Evolutionary conservation across 2,329 filamentous ascomycete species (phyloP).

Genomic region (Botryosphaeria dothidea): DNA sequence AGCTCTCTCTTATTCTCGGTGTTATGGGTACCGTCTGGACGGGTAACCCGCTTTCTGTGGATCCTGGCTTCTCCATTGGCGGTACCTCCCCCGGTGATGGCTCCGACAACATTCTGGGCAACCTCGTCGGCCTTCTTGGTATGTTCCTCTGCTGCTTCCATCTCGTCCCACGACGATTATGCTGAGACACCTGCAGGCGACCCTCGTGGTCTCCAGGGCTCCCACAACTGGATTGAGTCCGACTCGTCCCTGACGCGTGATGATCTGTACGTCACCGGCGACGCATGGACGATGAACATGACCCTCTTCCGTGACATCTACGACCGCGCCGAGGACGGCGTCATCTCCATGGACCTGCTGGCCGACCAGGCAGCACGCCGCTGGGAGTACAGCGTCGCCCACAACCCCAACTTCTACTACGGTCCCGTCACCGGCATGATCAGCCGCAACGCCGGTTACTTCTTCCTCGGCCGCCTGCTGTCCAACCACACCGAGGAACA

Average conservation of each 20-base stretch:
- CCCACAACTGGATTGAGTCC: conserved; percentile 58
- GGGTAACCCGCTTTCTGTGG: conserved; percentile 53
- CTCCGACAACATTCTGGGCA: conserved; percentile 38
- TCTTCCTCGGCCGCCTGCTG: conserved; percentile 32
- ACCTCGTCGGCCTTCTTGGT: conserved; percentile 46
- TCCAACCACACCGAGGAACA: conserved; percentile 37
- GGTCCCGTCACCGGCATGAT: conserved; percentile 54
- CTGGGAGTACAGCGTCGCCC: conserved; percentile 49
- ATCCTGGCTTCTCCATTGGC: conserved; percentile 38
- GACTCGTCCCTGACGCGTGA: conserved; percentile 56
- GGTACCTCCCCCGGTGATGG: conserved; percentile 27
- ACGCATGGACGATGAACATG: conserved; percentile 55
- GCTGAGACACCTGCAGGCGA: conserved; percentile 29
- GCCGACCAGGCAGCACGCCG: conserved; percentile 32
- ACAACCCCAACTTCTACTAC: conserved; percentile 57
- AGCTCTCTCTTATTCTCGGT: conserved; percentile 36
- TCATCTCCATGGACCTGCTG: conserved; percentile 32
- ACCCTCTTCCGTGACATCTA: conserved; percentile 53
- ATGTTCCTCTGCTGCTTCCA: conserved; percentile 24
- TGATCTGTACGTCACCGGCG: conserved; percentile 54
- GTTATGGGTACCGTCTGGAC: conserved; percentile 28
- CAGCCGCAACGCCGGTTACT: conserved; percentile 47
- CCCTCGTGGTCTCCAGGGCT: conserved; percentile 51
- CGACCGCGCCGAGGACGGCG: conserved; percentile 24
- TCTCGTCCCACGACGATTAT: conserved; percentile 13